Conservation (phyloP, 257 asterid genomes). For the Plectranthus barbatus region DNA sequence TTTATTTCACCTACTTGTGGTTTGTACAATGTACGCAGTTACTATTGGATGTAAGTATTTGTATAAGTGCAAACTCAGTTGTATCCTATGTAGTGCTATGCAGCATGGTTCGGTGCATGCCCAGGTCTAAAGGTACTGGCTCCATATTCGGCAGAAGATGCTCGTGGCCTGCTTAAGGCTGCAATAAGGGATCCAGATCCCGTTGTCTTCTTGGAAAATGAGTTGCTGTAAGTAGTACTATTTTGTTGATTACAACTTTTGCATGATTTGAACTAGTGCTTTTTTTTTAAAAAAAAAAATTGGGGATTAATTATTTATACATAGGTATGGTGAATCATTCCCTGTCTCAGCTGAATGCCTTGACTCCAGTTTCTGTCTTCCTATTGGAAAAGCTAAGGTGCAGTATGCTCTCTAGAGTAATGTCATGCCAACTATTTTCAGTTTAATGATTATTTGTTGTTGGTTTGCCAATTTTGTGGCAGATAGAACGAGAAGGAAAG, state of each 20-base stretch:
- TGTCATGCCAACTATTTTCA: not conserved
- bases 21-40: not conserved
- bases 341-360: slow-evolving; percentile 62
- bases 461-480: slow-evolving; percentile 9
- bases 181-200: slow-evolving; percentile 90
- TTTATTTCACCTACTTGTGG: not conserved
- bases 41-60: not conserved
- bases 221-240: slow-evolving; percentile 43
- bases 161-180: slow-evolving; percentile 83
- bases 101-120: slow-evolving; percentile 64
- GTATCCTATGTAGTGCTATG: slow-evolving; percentile 55
- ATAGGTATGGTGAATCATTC: slow-evolving; percentile 71
- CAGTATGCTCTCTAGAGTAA: not conserved
- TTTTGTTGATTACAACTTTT: not conserved
- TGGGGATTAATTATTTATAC: slow-evolving; percentile 11
- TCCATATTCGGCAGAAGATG: slow-evolving; percentile 76
- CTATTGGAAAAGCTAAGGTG: slow-evolving; percentile 87
- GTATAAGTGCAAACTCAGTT: slow-evolving; percentile 10
- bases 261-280: not conserved
- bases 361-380: slow-evolving; percentile 67
- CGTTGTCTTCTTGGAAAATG: slow-evolving; percentile 71
- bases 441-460: slow-evolving; percentile 8
- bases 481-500: slow-evolving; percentile 66
- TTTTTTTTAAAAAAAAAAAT: too few species aligned
- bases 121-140: slow-evolving; percentile 76